Percentiles rank a stretch among this genome's conserved stretches.
These are phyloP conservation scores for Saccharomyces hybrid DNA, from an alignment of 1,139 yeast genomes.

Conservation along the genomic window DNA sequence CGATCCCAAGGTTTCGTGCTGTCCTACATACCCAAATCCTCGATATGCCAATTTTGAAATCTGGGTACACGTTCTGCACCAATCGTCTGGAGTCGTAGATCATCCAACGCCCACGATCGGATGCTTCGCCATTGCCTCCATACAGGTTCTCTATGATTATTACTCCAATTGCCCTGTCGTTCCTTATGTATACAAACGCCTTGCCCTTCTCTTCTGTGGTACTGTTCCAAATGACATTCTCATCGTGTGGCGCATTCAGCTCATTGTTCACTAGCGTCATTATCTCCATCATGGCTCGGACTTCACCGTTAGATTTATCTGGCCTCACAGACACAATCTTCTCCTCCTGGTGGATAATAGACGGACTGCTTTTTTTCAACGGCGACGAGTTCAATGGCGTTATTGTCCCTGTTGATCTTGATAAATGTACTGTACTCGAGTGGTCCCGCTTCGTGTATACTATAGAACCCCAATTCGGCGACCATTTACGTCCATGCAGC, in stretches of 20 bases:
- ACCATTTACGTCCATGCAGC: slow-evolving; percentile 29
- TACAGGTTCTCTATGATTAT: slow-evolving; percentile 24
- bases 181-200: slow-evolving; percentile 27
- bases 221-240: slow-evolving; percentile 28
- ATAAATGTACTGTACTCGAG: slow-evolving; percentile 1
- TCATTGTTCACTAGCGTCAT: slow-evolving; percentile 29
- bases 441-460: slow-evolving; percentile 1
- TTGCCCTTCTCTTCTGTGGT: slow-evolving; percentile 15
- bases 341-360: not conserved
- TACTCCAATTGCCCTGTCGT: slow-evolving; percentile 27
- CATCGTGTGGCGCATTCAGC: slow-evolving; percentile 30
- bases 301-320: slow-evolving; percentile 19
- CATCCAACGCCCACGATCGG: slow-evolving; percentile 29
- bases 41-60: slow-evolving; percentile 27
- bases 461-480: slow-evolving; percentile 22
- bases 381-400: slow-evolving; percentile 15
- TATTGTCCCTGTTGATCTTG: not conserved
- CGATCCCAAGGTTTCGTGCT: slow-evolving; percentile 25
- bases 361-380: not conserved
- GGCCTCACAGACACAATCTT: slow-evolving; percentile 22
- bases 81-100: slow-evolving; percentile 21
- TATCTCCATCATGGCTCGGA: slow-evolving; percentile 23
- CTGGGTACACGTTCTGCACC: slow-evolving; percentile 23
- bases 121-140: not conserved
- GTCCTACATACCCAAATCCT: slow-evolving; percentile 31